Evolutionary conservation across 345 rosid species (phyloP), one percentile per base, ranked within the genome.

Genomic region (Laguncularia racemosa): DNA sequence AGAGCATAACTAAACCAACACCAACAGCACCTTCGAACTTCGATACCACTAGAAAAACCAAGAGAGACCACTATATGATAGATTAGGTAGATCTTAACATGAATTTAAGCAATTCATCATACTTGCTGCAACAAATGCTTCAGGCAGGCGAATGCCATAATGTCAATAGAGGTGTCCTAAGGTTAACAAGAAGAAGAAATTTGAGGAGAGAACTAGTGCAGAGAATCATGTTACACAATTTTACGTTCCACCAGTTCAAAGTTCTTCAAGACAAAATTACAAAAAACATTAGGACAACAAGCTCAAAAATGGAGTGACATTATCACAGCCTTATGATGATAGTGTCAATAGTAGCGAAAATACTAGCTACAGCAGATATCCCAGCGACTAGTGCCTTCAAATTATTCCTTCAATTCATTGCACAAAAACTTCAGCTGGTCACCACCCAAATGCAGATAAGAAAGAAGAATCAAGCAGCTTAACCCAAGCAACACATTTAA

Each of bases 11-110:
- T 56, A 70, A 70, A 53, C 65, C 74, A 55, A 57, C 59, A 60
- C 60, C 73, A 59, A 48, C 18, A 53, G 20, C 52, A 53, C 21
- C 64, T 48, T 40, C 73, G 54, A 58, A 71, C 48, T 61, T 12
- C 20, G 59, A 28, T 54, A 81, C 67, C 68, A 73, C 64, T 52
- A 71, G 66, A 43, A 76, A 81, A 38, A 68, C 71, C 61, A 79
- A 81, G 75, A 74, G 85, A 81, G 73, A 72, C 51, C 48, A 49
- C 61, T 73, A 57, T 33, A 63, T 60, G 20, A 57, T 53, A 52
- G 73, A 73, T 69, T 68, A 73, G 60, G 67, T 28, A 60, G 71
- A 61, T 48, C 64, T 56, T 12, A 20, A 48, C 53, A 26, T 58
- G 48, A 59, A 65, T 66, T 52, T 70, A 60, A 57, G 46, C 19